Base-by-base conservation (phyloP, 176 grass and related monocot genomes). In the Triticum timopheevii region DNA sequence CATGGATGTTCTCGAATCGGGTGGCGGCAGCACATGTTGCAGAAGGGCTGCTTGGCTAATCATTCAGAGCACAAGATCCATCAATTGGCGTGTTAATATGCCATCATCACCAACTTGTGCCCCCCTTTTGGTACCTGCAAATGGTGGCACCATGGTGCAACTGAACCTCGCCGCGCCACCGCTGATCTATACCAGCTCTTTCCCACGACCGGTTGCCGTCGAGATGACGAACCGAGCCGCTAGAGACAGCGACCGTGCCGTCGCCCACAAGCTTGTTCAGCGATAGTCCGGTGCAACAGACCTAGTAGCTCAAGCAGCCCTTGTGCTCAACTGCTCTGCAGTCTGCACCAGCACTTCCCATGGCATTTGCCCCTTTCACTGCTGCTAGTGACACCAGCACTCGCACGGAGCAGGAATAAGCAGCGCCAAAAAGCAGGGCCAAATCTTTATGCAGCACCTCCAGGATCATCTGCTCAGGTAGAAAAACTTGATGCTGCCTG, bases 361-460 rank as follows among this genome's bases (percentile, higher is more conserved):
- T 67, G 45, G 1, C 45, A 86, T 19, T 30, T 63, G 85, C 49
- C 62, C 61, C 59, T 84, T 88, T 84, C 76, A 81, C 85, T 91
- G 89, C 77, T 88, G 89, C 77, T 88, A 91, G 85, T 91, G 89
- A 91, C 77, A 80, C 76, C 20, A 80, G 85, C 89, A 87, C 85
- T 81, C 17, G 69, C n/a, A 76, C 62, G 28, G 38, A 10, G 49
- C 61, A 84, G 81, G 77, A 91, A 91, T 91, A 88, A 84, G 52
- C 69, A 84, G 33, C 38, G 38, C 49, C 25, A 13, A 84, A 47
- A 47, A 82, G 40, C 62, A 82, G 71, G 70, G 81, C 76, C 87
- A 82, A 71, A 85, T 81, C 82, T 81, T 65, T 88, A 88, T 78
- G 73, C 69, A 38, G 62, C 52, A 25, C 38, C 82, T 77, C 54